These are phyloP conservation scores for Kingdonia uniflora DNA, from an alignment of 164 flowering plant genomes.

Conservation along the genomic window DNA sequence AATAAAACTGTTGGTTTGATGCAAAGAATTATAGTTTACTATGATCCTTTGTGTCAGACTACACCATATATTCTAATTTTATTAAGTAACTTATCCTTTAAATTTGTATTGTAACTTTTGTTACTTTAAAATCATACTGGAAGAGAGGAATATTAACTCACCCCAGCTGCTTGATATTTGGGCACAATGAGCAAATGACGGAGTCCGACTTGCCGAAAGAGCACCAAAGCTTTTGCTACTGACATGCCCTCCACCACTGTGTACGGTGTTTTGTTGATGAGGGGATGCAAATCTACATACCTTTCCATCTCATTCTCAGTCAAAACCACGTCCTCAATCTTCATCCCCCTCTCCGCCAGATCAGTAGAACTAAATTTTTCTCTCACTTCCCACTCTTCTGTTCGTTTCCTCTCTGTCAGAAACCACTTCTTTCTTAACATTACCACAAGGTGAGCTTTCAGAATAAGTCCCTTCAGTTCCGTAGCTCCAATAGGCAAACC, in stretches of 20 bases:
- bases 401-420: slow-evolving; percentile 41
- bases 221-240: slow-evolving; percentile 79
- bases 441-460: slow-evolving; percentile 62
- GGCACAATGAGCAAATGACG: slow-evolving; percentile 81
- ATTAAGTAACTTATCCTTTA: no score
- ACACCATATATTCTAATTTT: no score
- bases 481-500: slow-evolving; percentile 31
- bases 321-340: slow-evolving; percentile 50
- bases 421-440: slow-evolving; percentile 77
- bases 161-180: slow-evolving; percentile 70
- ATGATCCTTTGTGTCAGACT: no score
- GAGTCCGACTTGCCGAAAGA: slow-evolving; percentile 73
- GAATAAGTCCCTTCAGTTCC: slow-evolving; percentile 62
- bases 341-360: slow-evolving; percentile 56
- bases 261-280: slow-evolving; percentile 78
- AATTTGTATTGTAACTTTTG: no score
- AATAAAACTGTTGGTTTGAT: no score
- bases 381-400: slow-evolving; percentile 73
- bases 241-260: slow-evolving; percentile 88
- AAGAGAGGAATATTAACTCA: slow-evolving; percentile 30
- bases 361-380: slow-evolving; percentile 55
- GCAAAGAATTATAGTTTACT: no score
- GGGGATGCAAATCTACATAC: slow-evolving; percentile 86
- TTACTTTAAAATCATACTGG: background rate
- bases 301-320: slow-evolving; percentile 71